A percentile compares a stretch with the other conserved stretches of the same genome.
phyloP scores from a whole-genome alignment of 176 grass and related monocot species.

The Dactylis glomerata region DNA sequence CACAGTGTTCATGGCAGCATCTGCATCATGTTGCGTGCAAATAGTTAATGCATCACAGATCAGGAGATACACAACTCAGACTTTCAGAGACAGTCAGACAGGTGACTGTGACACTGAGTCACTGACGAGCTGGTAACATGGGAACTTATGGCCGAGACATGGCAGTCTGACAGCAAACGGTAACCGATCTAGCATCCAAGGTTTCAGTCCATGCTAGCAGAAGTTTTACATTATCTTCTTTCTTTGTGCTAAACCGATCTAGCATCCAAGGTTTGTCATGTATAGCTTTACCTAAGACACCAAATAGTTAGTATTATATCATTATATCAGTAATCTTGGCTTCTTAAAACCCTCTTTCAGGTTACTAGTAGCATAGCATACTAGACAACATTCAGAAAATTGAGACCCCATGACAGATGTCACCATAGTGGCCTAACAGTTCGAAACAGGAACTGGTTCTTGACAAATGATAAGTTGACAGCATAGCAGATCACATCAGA shows the following conservation, averaged over 20 bases:
- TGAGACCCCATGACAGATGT: not conserved
- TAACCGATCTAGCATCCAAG: not conserved
- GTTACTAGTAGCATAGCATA: slow-evolving; percentile 7
- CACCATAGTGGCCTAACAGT: not conserved
- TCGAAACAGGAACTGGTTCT: not conserved
- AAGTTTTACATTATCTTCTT: not conserved
- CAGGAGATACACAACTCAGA: not conserved
- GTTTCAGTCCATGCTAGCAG: not conserved
- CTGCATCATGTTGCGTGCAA: slow-evolving; percentile 1
- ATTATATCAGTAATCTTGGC: too few species aligned
- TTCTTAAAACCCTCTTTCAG: not conserved
- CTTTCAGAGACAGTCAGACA: not conserved
- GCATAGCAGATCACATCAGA: not conserved
- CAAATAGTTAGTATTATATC: too few species aligned
- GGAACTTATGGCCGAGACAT: not conserved
- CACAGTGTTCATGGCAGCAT: not conserved
- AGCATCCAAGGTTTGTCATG: too few species aligned
- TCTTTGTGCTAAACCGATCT: not conserved
- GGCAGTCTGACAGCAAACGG: not conserved
- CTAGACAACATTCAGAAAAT: not conserved
- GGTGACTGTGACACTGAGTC: not conserved
- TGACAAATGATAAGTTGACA: slow-evolving; percentile 8
- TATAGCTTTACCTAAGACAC: too few species aligned
- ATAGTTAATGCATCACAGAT: slow-evolving; percentile 8
- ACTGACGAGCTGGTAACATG: slow-evolving; percentile 14